Evolutionary conservation across 2,329 filamentous ascomycete species (phyloP), one percentile per base, ranked within the genome.

Genomic region (Claviceps africana): DNA sequence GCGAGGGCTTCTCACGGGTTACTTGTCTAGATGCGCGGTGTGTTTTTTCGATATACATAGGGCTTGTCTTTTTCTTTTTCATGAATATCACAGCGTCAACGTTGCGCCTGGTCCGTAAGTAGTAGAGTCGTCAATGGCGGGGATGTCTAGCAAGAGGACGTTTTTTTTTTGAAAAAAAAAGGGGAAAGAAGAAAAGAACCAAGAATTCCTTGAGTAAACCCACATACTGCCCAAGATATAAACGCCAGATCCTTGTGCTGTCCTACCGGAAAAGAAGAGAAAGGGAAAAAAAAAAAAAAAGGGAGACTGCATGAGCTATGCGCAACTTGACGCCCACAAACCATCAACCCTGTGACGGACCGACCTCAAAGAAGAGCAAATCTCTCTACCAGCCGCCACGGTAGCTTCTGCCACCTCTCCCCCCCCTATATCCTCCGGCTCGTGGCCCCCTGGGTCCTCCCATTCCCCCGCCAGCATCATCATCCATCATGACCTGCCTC

Each of bases 401-500:
- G 57, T 72, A 76, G 17, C 75, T 72, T 52, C 76, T 68, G 19
- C 72, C 74, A 47, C 76, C 75, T 8, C 73, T 67, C 17, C 71
- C 72, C 2, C 74, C 76, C 42, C 78, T 74, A 48, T 74, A 77
- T 2, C 74, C 73, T 49, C 77, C 77, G 51, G 76, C 76, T 31
- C 79, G 70, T 46, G 77, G 65, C 54, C 79, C 67, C 61, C 79
- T 64, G 0, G 73, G 65, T 3, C 73, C 28, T 77, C 78, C 57
- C 48, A 51, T 51, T 13, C 52, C 52, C 19, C 48, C 52, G 2
- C 71, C 69, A 35, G 68, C 66, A 9, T 67, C 60, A 44, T 70
- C 70, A 55, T 78, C 73, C 59, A 79, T 75, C 21, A 73, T 70
- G 19, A 79, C 50, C 43, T 54, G 54, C 48, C 56, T 81, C 42